Evolutionary conservation across 495 filamentous ascomycete genomes (phyloP).

Genomic region (Lasiosphaeria ovina): DNA sequence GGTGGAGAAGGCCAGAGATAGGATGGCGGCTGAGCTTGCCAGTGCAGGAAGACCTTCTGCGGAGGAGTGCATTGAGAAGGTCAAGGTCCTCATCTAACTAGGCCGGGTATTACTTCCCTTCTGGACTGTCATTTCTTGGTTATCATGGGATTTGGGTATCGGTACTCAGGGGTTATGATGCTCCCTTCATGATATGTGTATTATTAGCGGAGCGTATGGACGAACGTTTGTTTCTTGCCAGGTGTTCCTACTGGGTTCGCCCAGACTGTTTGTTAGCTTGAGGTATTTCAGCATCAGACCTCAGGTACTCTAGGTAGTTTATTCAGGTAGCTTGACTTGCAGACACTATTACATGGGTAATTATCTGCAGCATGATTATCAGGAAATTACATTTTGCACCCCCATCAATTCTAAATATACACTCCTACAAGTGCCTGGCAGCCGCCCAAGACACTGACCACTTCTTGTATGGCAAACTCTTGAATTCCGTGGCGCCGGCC

Average conservation of each 20-base stretch:
- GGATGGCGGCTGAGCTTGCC: constrained; percentile 27
- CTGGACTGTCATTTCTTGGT: background rate
- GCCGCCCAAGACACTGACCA: no score
- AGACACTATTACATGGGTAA: background rate
- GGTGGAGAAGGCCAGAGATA: constrained; percentile 47
- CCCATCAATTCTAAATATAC: no score
- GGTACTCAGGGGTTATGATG: background rate
- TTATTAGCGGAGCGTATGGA: background rate
- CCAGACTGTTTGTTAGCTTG: background rate
- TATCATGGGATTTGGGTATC: background rate
- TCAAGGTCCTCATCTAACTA: constrained; percentile 10
- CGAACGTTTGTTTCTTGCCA: background rate
- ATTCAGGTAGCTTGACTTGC: no score
- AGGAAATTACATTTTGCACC: background rate
- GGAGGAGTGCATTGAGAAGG: constrained; percentile 16
- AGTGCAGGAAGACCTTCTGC: background rate
- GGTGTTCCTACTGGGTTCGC: background rate
- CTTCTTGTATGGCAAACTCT: no score
- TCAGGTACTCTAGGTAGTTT: background rate
- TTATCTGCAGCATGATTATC: background rate
- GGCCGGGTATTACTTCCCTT: background rate
- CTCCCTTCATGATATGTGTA: background rate
- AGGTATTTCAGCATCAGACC: background rate
- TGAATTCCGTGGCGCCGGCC: no score
- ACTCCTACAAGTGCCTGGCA: no score